Evolutionary conservation across 176 grass and related monocot species (phyloP).

Genomic region (Poa annua): DNA sequence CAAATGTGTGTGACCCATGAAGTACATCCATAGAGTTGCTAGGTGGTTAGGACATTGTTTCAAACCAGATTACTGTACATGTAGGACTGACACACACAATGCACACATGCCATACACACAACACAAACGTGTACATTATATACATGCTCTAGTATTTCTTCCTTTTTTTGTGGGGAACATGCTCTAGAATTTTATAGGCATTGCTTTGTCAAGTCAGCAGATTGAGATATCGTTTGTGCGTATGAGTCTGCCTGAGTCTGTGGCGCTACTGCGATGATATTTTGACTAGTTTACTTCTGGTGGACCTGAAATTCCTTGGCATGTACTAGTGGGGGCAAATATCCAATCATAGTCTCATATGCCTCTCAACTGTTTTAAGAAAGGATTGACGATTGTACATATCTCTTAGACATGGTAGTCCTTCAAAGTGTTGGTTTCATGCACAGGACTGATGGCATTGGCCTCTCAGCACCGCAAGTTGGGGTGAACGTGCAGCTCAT

Average conservation of each 20-base stretch:
- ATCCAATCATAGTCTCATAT: slow-evolving; percentile 20
- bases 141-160: background rate
- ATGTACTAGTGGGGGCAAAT: background rate
- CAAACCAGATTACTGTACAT: background rate
- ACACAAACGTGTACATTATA: background rate
- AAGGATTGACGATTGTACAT: background rate
- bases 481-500: slow-evolving; percentile 96
- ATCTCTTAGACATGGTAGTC: background rate
- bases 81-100: background rate
- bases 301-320: background rate
- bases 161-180: background rate
- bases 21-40: background rate
- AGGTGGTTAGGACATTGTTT: slow-evolving; percentile 1
- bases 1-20: background rate
- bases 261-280: background rate
- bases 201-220: background rate
- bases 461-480: slow-evolving; percentile 93
- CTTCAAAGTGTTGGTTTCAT: slow-evolving; percentile 25
- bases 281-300: background rate
- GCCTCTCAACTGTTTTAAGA: background rate
- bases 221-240: background rate
- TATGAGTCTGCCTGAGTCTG: background rate
- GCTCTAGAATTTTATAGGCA: background rate
- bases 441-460: slow-evolving; percentile 91
- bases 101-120: background rate